Evolutionary conservation across 306 rosid genomes (phyloP), one percentile per base, ranked within the genome.

Genomic region (Quercus berberidifolia): DNA sequence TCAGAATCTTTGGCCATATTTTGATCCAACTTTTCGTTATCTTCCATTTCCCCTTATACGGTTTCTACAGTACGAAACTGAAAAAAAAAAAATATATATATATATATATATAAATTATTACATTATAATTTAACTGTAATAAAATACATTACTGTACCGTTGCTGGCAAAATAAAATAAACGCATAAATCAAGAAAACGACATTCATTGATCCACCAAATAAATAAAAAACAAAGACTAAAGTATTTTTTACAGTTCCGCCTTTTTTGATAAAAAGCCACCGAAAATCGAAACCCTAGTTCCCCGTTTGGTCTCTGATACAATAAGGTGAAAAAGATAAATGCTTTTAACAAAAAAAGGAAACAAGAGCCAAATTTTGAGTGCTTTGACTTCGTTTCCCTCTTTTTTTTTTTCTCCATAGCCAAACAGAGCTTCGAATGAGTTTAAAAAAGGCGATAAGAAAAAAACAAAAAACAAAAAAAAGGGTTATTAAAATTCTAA

Each of bases 21-120:
- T 38, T 79, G 81, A 23, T 35, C 62, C 31, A 46, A 33, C 35
- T 20, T 80, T 77, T 79, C 87, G 69, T 81, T 83, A 10, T 55
- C 85, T 56, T 74, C 89, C 92, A 87, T 91, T 17, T 71, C 58
- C 58, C 67, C 55, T 46, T 64, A 51, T 21, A 67, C 1, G 59
- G 70, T 62, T 79, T 81, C 78, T 62, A 52, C 73, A 63, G 62
- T 78, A 79, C 58, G 64, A 56, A 38, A 38, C 56, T 54, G 64
- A 74, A 11, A 70, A 18, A 68, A 28, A 1, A 7, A 1, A 55
- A 10, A 4, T 19, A 30, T 6, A 64, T 30, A 18, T 56, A 19
- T 56, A 19, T 18, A 1, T 56, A 56, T 19, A 55, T 5, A 17
- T 6, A n/a, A n/a, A n/a, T n/a, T n/a, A 23, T 4, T 10, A 4